Conservation (phyloP, 2,329 filamentous ascomycete genomes). For the Claviceps lovelessii region DNA sequence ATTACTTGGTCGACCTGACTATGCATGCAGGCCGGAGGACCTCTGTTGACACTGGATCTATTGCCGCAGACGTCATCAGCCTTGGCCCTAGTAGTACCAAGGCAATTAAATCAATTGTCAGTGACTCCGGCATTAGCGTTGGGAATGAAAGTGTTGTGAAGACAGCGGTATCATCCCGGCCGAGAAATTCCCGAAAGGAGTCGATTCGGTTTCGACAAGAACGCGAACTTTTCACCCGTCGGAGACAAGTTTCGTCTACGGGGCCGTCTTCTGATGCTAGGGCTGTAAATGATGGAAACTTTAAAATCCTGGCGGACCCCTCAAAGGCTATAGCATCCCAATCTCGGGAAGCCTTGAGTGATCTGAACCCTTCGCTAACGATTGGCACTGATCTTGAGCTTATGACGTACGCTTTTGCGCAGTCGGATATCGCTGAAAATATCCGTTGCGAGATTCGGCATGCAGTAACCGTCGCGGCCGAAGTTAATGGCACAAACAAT, state of each 20-base stretch:
- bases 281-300: constrained; percentile 34
- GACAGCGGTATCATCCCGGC: constrained; percentile 45
- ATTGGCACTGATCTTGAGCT: constrained; percentile 66
- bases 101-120: constrained; percentile 81
- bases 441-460: constrained; percentile 67
- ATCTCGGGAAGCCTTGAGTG: constrained; percentile 55
- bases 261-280: constrained; percentile 46
- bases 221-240: constrained; percentile 75
- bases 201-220: constrained; percentile 82
- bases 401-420: constrained; percentile 60
- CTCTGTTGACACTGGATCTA: constrained; percentile 38
- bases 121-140: constrained; percentile 61
- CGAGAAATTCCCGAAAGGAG: constrained; percentile 55
- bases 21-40: constrained; percentile 72
- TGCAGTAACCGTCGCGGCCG: constrained; percentile 48
- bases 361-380: constrained; percentile 43
- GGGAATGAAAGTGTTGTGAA: constrained; percentile 52
- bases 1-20: constrained; percentile 91
- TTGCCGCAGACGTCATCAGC: constrained; percentile 42
- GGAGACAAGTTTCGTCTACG: constrained; percentile 47
- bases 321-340: constrained; percentile 36
- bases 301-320: constrained; percentile 35
- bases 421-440: constrained; percentile 60
- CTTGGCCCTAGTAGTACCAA: constrained; percentile 75
- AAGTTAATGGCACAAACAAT: constrained; percentile 49